Conservation (phyloP, 306 rosid genomes). For the Aeschynomene evenia region DNA sequence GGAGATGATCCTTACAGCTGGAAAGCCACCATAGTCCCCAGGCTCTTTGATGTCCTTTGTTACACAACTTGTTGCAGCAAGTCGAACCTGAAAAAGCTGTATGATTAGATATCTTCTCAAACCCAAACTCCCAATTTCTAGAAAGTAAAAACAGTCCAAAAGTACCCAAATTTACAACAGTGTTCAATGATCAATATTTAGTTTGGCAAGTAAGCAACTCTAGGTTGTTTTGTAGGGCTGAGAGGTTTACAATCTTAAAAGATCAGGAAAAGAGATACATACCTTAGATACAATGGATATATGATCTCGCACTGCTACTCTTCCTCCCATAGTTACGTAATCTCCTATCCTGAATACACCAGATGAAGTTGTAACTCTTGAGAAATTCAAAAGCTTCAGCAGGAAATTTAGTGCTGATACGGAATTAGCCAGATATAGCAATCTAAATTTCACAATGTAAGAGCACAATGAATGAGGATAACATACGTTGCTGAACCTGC, state of each 20-base stretch:
- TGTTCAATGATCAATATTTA: constrained; percentile 14
- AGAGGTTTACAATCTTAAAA: constrained; percentile 21
- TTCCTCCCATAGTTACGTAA: constrained; percentile 86
- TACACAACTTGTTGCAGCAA: constrained; percentile 82
- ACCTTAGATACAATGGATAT: constrained; percentile 79
- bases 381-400: constrained; percentile 20
- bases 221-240: background rate
- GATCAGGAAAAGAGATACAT: constrained; percentile 15
- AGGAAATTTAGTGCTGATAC: constrained; percentile 22
- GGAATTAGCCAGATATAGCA: constrained; percentile 12
- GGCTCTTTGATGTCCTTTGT: constrained; percentile 79
- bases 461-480: background rate
- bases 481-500: constrained; percentile 91
- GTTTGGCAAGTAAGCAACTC: background rate
- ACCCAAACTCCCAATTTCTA: constrained; percentile 6
- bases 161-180: background rate
- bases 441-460: background rate
- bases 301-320: constrained; percentile 92
- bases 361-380: constrained; percentile 15
- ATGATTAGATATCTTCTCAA: constrained; percentile 32
- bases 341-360: constrained; percentile 68
- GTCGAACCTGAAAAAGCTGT: constrained; percentile 63
- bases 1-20: constrained; percentile 53
- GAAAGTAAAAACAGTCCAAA: constrained; percentile 11
- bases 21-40: constrained; percentile 89